Evolutionary conservation across 345 rosid genomes (phyloP), one percentile per base, ranked within the genome.

Genomic region (Angophora floribunda): DNA sequence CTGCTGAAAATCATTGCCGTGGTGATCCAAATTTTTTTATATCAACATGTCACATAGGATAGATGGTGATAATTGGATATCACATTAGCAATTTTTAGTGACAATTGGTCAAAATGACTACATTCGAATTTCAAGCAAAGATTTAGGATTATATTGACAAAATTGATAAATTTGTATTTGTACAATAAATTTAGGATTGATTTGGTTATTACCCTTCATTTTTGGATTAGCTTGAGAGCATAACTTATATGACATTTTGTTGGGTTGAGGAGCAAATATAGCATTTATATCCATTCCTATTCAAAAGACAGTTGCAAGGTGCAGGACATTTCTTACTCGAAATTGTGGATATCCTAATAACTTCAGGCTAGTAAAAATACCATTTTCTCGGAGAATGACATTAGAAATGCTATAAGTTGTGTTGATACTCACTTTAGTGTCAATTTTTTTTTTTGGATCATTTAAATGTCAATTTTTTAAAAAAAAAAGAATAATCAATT

Each of bases 1-100:
- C 0, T 0, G 0, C 8, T 0, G 0, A 7, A 75, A n/a, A 21
- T 41, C 49, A 41, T 11, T 21, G 8, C 1, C 0, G 0, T 41
- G 26, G 49, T 1, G 12, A 36, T 75, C 14, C 8, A 75, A 41
- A 5, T 0, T 0, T 2, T 32, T 17, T 16, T 10, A 19, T 13
- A 75, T 75, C 26, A 75, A 75, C 13, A 6, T 41, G 24, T 4
- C 49, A 75, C 0, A 2, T 19, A 9, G 24, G 24, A 75, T 0
- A 3, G 0, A 1, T 1, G 14, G 10, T 41, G 14, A 19, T 75
- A 7, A 41, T 2, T 10, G 0, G 7, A 75, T 7, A 41, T 11
- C 1, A 9, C 0, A 0, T 75, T 75, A 41, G 49, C 84, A 41
- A 75, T 19, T 75, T 41, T 75, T 75, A 21, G 14, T 41, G 45